Percentiles rank a stretch among this genome's conserved stretches.
These are phyloP conservation scores for Neurospora sp. DNA, from an alignment of 495 filamentous ascomycete genomes.

Conservation along the genomic window DNA sequence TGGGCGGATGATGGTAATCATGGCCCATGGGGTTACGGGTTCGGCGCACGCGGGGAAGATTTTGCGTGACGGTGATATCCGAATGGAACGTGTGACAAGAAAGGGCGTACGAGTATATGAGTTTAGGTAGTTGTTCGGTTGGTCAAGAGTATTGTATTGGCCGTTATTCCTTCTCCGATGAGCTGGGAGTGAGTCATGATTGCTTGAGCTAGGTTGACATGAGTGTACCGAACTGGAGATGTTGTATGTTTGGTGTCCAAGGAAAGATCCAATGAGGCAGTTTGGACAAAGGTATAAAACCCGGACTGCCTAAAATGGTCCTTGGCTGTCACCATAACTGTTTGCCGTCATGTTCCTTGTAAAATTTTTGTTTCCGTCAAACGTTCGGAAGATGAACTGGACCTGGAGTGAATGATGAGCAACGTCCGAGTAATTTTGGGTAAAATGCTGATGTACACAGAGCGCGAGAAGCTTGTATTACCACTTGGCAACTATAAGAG, in stretches of 20 bases:
- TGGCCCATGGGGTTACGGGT: background rate
- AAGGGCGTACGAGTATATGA: background rate
- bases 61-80: background rate
- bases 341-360: background rate
- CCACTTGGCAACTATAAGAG: background rate
- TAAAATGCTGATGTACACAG: background rate
- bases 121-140: background rate
- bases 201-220: background rate
- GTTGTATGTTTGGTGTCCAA: background rate
- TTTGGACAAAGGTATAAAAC: background rate
- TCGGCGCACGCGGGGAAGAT: background rate
- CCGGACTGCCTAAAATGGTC: background rate
- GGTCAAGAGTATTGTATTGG: background rate
- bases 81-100: background rate
- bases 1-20: background rate
- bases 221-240: background rate
- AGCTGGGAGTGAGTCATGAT: background rate
- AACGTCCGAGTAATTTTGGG: background rate
- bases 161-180: background rate
- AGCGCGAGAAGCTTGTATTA: background rate
- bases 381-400: background rate
- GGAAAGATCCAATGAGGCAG: background rate
- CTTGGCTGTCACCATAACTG: background rate
- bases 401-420: background rate
- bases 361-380: background rate